A percentile compares a stretch with the other conserved stretches of the same genome.
These are phyloP conservation scores for Scorias spongiosa DNA, from an alignment of 2,329 filamentous ascomycete genomes.

Conservation along the genomic window DNA sequence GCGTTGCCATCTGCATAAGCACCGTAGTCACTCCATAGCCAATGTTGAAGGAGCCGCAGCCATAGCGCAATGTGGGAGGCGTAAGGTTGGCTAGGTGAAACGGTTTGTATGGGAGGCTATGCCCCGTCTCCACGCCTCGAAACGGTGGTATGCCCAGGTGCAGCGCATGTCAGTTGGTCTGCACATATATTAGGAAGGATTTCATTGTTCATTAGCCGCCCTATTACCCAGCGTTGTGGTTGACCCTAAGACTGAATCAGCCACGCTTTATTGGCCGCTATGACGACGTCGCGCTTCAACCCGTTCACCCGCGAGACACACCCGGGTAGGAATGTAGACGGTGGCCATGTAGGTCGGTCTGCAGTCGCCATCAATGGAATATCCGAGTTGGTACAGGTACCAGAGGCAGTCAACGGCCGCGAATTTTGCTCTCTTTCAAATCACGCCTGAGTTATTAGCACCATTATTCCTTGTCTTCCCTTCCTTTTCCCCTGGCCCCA, in stretches of 20 bases:
- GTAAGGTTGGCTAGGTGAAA: background rate
- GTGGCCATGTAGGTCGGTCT: too few relatives aligned
- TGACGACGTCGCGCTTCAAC: background rate
- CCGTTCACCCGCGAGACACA: background rate
- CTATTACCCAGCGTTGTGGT: background rate
- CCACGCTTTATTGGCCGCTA: background rate
- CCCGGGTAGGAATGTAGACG: too few relatives aligned
- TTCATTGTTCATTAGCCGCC: background rate
- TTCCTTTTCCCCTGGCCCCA: too few relatives aligned
- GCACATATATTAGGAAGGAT: too few relatives aligned
- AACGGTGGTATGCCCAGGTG: background rate
- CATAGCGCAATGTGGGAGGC: background rate
- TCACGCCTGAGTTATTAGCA: too few relatives aligned
- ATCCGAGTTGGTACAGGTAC: too few relatives aligned
- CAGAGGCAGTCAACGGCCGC: too few relatives aligned
- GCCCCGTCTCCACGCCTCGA: background rate
- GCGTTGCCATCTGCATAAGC: background rate
- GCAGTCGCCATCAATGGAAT: too few relatives aligned
- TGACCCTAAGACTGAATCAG: background rate
- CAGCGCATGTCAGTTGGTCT: too few relatives aligned
- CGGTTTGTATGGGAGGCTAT: background rate
- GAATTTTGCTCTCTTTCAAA: too few relatives aligned
- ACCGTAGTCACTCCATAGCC: background rate
- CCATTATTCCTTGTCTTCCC: too few relatives aligned
- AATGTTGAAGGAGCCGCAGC: background rate